Conservation (phyloP, 164 flowering plant species). For the Macadamia integrifolia region DNA sequence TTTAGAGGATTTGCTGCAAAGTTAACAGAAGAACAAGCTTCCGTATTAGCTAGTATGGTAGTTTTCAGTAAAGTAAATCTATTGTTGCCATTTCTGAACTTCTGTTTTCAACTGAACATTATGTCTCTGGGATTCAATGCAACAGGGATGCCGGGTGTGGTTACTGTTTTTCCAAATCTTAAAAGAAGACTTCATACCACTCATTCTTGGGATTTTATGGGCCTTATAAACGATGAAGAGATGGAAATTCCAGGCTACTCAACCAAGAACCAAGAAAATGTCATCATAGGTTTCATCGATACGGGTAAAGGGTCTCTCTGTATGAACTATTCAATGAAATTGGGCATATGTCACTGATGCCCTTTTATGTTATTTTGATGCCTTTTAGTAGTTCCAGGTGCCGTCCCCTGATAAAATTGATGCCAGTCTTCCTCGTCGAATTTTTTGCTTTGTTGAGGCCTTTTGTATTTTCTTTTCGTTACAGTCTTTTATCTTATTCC, state of each 20-base stretch:
- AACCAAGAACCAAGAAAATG: constrained; percentile 64
- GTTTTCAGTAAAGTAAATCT: neutral
- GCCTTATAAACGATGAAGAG: constrained; percentile 51
- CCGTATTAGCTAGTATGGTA: constrained; percentile 44
- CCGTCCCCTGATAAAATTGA: neutral
- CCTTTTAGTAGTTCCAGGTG: neutral
- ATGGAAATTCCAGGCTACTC: constrained; percentile 71
- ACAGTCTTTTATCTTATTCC: neutral
- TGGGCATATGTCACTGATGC: neutral
- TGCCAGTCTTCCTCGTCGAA: neutral
- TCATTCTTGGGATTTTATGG: constrained; percentile 92
- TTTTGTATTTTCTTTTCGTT: neutral
- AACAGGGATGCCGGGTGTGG: constrained; percentile 74
- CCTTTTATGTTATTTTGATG: neutral
- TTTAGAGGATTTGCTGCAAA: constrained; percentile 81
- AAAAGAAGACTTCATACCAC: constrained; percentile 67
- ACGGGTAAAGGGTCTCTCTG: constrained; percentile 37
- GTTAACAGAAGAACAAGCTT: constrained; percentile 57
- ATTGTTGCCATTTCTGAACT: neutral
- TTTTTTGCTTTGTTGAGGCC: neutral
- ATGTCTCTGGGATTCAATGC: neutral
- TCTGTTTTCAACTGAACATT: constrained; percentile 2
- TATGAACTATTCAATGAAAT: neutral
- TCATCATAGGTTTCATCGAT: constrained; percentile 72
- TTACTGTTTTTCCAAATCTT: constrained; percentile 65